Percentiles rank a stretch among this genome's conserved stretches.
phyloP scores from a whole-genome alignment of 208 protist species.

The Trypanosoma melophagium region DNA sequence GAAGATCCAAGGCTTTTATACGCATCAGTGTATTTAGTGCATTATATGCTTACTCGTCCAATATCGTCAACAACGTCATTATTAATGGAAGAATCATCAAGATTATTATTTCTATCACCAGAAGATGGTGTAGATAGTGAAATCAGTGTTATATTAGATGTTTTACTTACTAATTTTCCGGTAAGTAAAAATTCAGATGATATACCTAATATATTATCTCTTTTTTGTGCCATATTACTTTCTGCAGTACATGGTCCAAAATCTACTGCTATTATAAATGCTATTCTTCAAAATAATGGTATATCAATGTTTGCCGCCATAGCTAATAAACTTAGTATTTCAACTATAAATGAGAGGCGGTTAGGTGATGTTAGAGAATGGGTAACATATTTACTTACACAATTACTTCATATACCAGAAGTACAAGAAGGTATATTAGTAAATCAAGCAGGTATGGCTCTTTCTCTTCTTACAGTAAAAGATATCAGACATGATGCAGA shows the following conservation, averaged over 20 bases:
- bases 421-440: slow-evolving; percentile 23
- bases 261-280: slow-evolving; percentile 4
- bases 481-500: slow-evolving; percentile 27
- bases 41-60: slow-evolving; percentile 27
- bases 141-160: slow-evolving; percentile 24
- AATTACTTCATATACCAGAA: slow-evolving; percentile 16
- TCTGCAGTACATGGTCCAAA: slow-evolving; percentile 24
- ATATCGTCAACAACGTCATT: background rate
- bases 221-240: slow-evolving; percentile 20
- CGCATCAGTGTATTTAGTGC: slow-evolving; percentile 18
- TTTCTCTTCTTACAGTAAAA: slow-evolving; percentile 27
- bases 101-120: background rate
- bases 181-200: background rate
- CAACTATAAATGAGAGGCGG: background rate
- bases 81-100: no score
- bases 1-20: slow-evolving; percentile 18
- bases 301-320: slow-evolving; percentile 19
- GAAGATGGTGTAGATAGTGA: slow-evolving; percentile 23
- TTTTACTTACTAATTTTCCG: slow-evolving; percentile 21
- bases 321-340: slow-evolving; percentile 7
- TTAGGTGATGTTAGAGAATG: slow-evolving; percentile 10
- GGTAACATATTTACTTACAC: slow-evolving; percentile 28
- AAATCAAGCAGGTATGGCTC: slow-evolving; percentile 15
- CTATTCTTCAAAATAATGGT: slow-evolving; percentile 18
- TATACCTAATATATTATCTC: background rate